These are phyloP conservation scores for Pseudocercospora pini-densiflorae DNA, from an alignment of 2,329 filamentous ascomycete genomes.

Conservation along the genomic window DNA sequence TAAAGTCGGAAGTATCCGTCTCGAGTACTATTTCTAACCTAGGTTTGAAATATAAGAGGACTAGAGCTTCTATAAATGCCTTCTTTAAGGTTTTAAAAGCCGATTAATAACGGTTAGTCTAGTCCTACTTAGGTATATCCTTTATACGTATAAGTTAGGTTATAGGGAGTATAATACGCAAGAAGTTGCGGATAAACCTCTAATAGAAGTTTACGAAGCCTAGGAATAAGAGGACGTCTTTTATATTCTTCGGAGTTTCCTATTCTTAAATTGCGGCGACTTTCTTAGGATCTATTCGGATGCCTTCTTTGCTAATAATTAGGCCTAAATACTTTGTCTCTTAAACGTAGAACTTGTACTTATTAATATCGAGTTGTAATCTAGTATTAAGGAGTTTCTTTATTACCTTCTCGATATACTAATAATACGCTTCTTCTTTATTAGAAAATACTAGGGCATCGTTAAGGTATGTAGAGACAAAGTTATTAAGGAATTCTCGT, in stretches of 20 bases:
- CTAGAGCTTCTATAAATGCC: background rate
- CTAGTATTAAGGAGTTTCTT: conserved; percentile 10
- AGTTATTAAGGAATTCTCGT: conserved; percentile 12
- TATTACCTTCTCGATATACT: conserved; percentile 31
- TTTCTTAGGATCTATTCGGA: conserved; percentile 26
- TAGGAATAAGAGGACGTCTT: too few relatives aligned
- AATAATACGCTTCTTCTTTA: conserved; percentile 6
- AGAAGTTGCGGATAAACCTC: too few relatives aligned
- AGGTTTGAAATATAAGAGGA: background rate
- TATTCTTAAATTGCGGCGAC: conserved; percentile 22
- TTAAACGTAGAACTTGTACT: conserved; percentile 28
- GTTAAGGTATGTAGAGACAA: conserved; percentile 12
- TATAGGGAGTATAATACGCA: too few relatives aligned
- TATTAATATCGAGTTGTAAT: conserved; percentile 28
- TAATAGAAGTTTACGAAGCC: too few relatives aligned
- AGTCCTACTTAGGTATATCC: conserved; percentile 20
- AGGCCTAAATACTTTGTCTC: conserved; percentile 27
- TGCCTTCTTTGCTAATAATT: conserved; percentile 22
- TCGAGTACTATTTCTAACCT: background rate
- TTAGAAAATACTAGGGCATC: conserved; percentile 12
- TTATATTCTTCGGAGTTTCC: conserved; percentile 8
- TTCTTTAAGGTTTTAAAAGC: conserved; percentile 8
- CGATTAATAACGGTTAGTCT: background rate
- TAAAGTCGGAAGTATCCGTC: background rate
- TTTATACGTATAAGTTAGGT: conserved; percentile 6